A percentile compares a stretch with the other conserved stretches of the same genome.
These are phyloP conservation scores for Leishmania tropica DNA, from an alignment of 208 protist genomes.

Conservation along the genomic window DNA sequence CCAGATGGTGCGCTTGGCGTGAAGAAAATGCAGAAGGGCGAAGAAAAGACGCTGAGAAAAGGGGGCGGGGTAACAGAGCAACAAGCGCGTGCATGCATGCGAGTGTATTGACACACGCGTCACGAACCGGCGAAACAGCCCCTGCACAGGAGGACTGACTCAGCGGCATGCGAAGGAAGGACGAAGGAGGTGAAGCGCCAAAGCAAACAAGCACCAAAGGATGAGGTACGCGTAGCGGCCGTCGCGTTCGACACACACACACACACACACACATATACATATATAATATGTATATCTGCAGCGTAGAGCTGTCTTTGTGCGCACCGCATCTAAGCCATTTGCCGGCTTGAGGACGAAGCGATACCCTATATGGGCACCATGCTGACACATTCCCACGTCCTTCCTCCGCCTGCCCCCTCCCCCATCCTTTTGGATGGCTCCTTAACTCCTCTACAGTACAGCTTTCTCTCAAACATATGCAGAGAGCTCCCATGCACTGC, in stretches of 20 bases:
- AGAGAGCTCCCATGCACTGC: not conserved
- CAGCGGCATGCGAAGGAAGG: not conserved
- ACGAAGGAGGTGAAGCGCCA: not conserved
- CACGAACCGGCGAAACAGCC: not conserved
- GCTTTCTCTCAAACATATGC: not conserved
- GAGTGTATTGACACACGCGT: not conserved
- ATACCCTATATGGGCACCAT: not conserved
- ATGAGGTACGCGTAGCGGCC: not conserved
- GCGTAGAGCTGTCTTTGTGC: not conserved
- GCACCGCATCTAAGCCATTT: not conserved
- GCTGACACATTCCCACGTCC: not conserved
- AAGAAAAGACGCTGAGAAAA: too few relatives aligned
- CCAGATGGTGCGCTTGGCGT: too few relatives aligned
- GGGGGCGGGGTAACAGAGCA: not conserved
- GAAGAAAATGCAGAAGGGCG: too few relatives aligned
- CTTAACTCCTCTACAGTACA: not conserved
- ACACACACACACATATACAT: not conserved
- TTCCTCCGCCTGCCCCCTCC: not conserved
- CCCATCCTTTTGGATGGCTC: not conserved
- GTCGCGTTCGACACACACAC: not conserved
- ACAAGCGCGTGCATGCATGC: not conserved
- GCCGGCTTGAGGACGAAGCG: not conserved
- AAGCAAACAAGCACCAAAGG: not conserved
- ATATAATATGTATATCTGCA: not conserved
- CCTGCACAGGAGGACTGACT: not conserved